phyloP scores from a whole-genome alignment of 2,329 filamentous ascomycete species.

The Diaporthe capsici region DNA sequence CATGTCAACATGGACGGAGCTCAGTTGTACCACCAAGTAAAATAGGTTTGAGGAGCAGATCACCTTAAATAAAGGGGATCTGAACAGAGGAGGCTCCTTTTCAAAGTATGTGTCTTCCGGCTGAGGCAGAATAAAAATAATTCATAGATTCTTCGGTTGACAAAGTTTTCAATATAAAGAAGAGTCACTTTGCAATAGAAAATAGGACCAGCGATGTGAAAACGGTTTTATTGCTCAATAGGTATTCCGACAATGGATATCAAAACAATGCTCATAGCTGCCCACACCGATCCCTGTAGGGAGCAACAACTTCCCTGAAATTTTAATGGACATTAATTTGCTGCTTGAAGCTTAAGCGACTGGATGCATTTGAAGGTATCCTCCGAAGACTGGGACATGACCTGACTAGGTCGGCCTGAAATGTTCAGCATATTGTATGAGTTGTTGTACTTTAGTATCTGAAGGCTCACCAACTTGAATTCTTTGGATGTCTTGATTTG shows the following conservation, averaged over 20 bases:
- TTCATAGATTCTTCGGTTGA: neutral
- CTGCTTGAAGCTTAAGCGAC: constrained; percentile 11
- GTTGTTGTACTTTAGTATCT: no score
- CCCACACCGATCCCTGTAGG: no score
- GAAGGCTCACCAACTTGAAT: constrained; percentile 17
- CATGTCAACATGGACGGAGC: no score
- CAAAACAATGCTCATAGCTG: neutral
- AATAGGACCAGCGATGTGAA: neutral
- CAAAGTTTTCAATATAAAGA: no score
- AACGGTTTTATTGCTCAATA: neutral
- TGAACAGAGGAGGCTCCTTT: no score
- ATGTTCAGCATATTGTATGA: neutral
- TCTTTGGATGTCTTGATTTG: constrained; percentile 19
- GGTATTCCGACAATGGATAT: neutral
- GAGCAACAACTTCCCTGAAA: fast-evolving
- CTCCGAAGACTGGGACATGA: constrained; percentile 4
- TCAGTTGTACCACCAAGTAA: no score
- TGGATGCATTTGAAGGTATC: constrained; percentile 14
- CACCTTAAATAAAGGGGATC: neutral
- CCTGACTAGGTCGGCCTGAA: constrained; percentile 9
- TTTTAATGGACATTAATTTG: neutral
- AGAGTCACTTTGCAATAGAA: neutral
- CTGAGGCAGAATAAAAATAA: fast-evolving
- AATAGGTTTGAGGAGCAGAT: neutral
- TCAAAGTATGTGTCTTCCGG: neutral